Percentiles rank a stretch among this genome's conserved stretches.
Evolutionary conservation across 2,329 filamentous ascomycete genomes (phyloP).

Genomic region (Xylariomycetidae sp.): DNA sequence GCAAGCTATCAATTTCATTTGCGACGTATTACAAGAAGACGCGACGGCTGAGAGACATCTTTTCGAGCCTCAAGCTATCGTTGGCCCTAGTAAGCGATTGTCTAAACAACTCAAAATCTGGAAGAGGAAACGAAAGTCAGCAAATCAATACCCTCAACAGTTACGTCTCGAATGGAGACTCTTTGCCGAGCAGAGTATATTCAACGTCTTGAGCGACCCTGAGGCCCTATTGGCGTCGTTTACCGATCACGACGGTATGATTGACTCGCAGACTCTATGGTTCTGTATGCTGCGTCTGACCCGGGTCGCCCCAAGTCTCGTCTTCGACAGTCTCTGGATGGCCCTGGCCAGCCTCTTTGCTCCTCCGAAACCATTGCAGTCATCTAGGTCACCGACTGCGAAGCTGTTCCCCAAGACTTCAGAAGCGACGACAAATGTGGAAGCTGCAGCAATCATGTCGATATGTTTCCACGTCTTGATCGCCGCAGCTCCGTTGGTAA

Average conservation of each 20-base stretch:
- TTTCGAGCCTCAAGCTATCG: slow-evolving; percentile 35
- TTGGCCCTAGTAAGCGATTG: slow-evolving; percentile 21
- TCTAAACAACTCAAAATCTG: slow-evolving; percentile 24
- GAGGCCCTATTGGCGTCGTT: slow-evolving; percentile 54
- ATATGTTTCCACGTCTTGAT: slow-evolving; percentile 61
- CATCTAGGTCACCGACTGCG: slow-evolving; percentile 32
- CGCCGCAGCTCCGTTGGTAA: slow-evolving; percentile 49
- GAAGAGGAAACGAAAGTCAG: slow-evolving; percentile 28
- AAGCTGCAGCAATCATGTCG: slow-evolving; percentile 51
- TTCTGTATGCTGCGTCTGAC: slow-evolving; percentile 59
- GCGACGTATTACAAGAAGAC: slow-evolving; percentile 55
- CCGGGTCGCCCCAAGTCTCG: slow-evolving; percentile 50
- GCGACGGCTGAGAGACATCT: slow-evolving; percentile 45
- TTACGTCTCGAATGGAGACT: slow-evolving; percentile 49
- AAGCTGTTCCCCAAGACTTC: slow-evolving; percentile 31
- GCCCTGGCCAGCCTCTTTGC: slow-evolving; percentile 54
- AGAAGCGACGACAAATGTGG: slow-evolving; percentile 38
- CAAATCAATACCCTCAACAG: slow-evolving; percentile 22
- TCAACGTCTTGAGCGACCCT: slow-evolving; percentile 58
- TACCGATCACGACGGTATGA: slow-evolving; percentile 43
- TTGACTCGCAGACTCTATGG: slow-evolving; percentile 59
- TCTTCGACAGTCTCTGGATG: slow-evolving; percentile 62
- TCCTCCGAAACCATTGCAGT: slow-evolving; percentile 43
- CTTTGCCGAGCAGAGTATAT: slow-evolving; percentile 62
- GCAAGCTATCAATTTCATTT: slow-evolving; percentile 56